phyloP scores from a whole-genome alignment of 1,284 basidiomycete species.

The Apiotrichum montevideense region DNA sequence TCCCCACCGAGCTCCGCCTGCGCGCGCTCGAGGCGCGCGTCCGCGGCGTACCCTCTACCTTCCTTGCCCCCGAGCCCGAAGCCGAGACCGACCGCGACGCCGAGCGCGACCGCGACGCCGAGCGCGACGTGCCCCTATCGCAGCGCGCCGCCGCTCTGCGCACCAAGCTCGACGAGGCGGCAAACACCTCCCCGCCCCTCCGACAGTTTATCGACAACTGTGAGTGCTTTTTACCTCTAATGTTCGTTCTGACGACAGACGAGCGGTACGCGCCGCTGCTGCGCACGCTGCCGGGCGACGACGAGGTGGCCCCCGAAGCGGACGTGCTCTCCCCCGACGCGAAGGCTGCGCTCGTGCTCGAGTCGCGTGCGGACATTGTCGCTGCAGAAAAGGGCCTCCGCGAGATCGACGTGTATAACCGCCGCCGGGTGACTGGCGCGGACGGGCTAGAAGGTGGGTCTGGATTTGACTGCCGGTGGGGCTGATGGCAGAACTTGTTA shows the following conservation, averaged over 20 bases:
- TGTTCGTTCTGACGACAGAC: conserved; percentile 15
- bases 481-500: conserved; percentile 25
- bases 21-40: conserved; percentile 33
- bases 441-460: conserved; percentile 34
- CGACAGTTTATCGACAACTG: conserved; percentile 33
- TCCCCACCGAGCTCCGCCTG: conserved; percentile 5
- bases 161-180: conserved; percentile 23
- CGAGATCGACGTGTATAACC: conserved; percentile 32
- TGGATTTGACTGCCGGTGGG: neutral
- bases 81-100: neutral
- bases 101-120: neutral
- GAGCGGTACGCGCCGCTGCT: conserved; percentile 32
- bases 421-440: conserved; percentile 30
- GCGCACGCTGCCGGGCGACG: neutral
- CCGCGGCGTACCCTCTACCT: conserved; percentile 20
- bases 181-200: conserved; percentile 25
- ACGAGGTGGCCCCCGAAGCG: neutral
- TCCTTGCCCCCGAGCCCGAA: neutral
- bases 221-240: conserved; percentile 12
- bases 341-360: conserved; percentile 34
- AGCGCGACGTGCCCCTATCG: conserved; percentile 7
- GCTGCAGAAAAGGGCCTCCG: conserved; percentile 35
- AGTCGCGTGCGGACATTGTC: conserved; percentile 32
- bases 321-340: conserved; percentile 26
- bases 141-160: conserved; percentile 20